These are phyloP conservation scores for Saccharomyces hybrid DNA, from an alignment of 1,139 yeast species.

Conservation along the genomic window DNA sequence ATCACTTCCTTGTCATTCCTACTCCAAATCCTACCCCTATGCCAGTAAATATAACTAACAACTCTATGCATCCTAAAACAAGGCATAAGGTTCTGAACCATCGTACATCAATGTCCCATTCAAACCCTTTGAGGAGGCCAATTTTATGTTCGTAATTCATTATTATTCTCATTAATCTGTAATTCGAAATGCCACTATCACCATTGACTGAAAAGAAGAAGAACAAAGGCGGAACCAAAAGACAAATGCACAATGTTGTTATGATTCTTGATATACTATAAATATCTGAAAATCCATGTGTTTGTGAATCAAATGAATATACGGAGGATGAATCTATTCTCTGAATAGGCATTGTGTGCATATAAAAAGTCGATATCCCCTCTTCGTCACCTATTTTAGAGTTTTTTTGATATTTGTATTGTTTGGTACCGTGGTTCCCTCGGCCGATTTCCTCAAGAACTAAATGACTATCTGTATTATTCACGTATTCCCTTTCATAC, in stretches of 20 bases:
- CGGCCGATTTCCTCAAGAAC: slow-evolving; percentile 4
- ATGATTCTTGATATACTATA: slow-evolving; percentile 19
- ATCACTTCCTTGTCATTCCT: slow-evolving; percentile 21
- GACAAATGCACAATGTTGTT: slow-evolving; percentile 13
- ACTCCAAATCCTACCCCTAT: slow-evolving; percentile 34
- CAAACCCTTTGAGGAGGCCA: slow-evolving; percentile 19
- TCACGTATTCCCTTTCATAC: not conserved
- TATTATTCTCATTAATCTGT: slow-evolving; percentile 18
- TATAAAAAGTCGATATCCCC: not conserved
- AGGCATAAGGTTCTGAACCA: slow-evolving; percentile 25
- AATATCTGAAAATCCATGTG: slow-evolving; percentile 7
- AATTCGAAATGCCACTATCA: slow-evolving; percentile 17
- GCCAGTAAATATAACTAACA: slow-evolving; percentile 25
- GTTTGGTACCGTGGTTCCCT: not conserved
- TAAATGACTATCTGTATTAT: not conserved
- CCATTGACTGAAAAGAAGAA: slow-evolving; percentile 22
- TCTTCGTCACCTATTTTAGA: not conserved
- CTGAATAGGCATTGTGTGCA: not conserved
- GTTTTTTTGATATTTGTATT: not conserved
- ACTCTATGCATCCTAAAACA: slow-evolving; percentile 18
- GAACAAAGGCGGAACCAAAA: slow-evolving; percentile 25
- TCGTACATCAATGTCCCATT: slow-evolving; percentile 23
- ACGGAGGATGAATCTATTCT: slow-evolving; percentile 7
- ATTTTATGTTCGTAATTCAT: slow-evolving; percentile 16
- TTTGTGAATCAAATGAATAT: slow-evolving; percentile 5